Base-by-base conservation (phyloP, 176 grass and related monocot genomes). In the Oryza glumipatula region DNA sequence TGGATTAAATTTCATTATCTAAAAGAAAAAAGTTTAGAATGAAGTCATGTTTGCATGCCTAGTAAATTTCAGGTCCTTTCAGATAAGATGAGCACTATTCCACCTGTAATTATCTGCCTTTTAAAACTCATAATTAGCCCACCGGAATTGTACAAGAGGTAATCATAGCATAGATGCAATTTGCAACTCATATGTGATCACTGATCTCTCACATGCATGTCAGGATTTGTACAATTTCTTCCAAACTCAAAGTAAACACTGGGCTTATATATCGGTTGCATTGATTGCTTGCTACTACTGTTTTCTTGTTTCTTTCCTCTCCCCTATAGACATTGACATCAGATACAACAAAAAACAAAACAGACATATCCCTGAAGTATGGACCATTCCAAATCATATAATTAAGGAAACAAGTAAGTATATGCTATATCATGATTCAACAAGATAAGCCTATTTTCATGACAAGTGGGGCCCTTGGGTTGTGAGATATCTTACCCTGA, bases 401-500 rank as follows among this genome's bases (percentile, higher is more conserved):
- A 21, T 19, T 19, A 16, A 56, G 52, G 52, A 56, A 56, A 21
- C 52, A 56, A 19, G 17, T 19, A 54, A 3, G 15, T 19, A 54
- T 54, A 54, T 6, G 36, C 2, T 21, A 56, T 56, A 56, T 21
- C 52, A 56, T 56, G 52, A 5, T 21, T 56, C 19, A 21, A 21
- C 1, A 14, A 49, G 47, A 49, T 49, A 49, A 15, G 47, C 12
- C 47, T 49, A 14, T 15, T 49, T 2, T 49, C 47, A 15, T 49
- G 47, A 21, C 52, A 56, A 19, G 1, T 56, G 52, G 52, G 52
- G 16, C 1, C 17, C 56, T n/a, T 41, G 35, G 7, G 10, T 67
- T 14, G 30, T 41, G 32, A 65, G 8, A 10, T 8, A 9, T 58
- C 80, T 80, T 85, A 88, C 87, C 76, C n/a, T 67, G 61, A 88